phyloP scores from a whole-genome alignment of 2,329 filamentous ascomycete species.

The Aspergillus floridensis region DNA sequence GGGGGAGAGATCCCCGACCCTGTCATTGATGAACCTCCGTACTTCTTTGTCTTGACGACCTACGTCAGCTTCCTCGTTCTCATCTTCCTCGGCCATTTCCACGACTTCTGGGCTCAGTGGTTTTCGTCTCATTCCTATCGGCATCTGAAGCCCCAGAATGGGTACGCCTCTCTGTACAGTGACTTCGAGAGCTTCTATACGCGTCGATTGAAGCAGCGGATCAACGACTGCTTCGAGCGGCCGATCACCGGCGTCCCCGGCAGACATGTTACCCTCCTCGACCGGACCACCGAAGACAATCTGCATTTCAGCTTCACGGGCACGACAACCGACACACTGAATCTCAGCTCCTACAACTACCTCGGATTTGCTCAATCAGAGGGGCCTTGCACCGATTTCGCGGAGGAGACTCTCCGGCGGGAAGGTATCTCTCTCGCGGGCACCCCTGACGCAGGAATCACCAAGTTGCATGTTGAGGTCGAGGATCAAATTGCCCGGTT shows the following conservation, averaged over 20 bases:
- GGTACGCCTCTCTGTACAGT: slow-evolving; percentile 88
- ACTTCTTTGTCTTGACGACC: slow-evolving; percentile 89
- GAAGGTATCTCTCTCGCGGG: slow-evolving; percentile 76
- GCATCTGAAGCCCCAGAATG: slow-evolving; percentile 73
- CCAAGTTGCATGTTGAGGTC: slow-evolving; percentile 78
- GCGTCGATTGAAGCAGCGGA: slow-evolving; percentile 79
- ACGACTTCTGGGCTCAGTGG: slow-evolving; percentile 91
- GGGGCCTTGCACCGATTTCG: slow-evolving; percentile 86
- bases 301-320: slow-evolving; percentile 79
- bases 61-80: slow-evolving; percentile 94
- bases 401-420: slow-evolving; percentile 76
- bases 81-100: slow-evolving; percentile 86
- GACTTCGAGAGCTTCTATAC: slow-evolving; percentile 99
- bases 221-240: slow-evolving; percentile 91
- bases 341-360: slow-evolving; percentile 98
- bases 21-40: slow-evolving; percentile 86
- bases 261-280: slow-evolving; percentile 82
- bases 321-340: slow-evolving; percentile 84
- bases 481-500: slow-evolving; percentile 83
- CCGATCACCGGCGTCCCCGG: slow-evolving; percentile 89
- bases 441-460: slow-evolving; percentile 77
- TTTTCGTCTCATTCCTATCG: slow-evolving; percentile 80
- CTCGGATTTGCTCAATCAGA: slow-evolving; percentile 95
- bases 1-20: slow-evolving; percentile 74
- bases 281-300: slow-evolving; percentile 85